Evolutionary conservation across 83 land plant species (phyloP).

Genomic region (Isoetes engelmannii): DNA sequence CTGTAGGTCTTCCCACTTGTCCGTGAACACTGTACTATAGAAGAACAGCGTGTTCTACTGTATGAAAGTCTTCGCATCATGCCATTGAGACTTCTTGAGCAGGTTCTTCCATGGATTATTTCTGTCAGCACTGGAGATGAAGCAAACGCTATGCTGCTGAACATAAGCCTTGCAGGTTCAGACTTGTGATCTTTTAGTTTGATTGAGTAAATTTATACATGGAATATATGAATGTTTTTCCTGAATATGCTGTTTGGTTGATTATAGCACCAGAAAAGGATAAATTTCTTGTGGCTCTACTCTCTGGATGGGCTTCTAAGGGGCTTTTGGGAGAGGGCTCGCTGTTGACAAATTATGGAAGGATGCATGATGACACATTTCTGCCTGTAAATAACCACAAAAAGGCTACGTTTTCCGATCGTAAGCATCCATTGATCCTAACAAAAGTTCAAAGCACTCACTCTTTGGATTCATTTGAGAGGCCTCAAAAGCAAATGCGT

Average conservation of each 20-base stretch:
- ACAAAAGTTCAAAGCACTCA: too few relatives aligned
- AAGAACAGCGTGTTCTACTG: not conserved
- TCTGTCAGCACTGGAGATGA: not conserved
- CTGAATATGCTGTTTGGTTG: not conserved
- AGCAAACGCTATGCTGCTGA: constrained; percentile 7
- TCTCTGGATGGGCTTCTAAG: constrained; percentile 1
- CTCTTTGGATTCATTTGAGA: too few relatives aligned
- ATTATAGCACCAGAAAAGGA: not conserved
- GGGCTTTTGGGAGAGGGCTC: not conserved
- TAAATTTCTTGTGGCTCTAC: not conserved
- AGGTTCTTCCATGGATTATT: constrained; percentile 5
- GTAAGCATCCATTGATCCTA: too few relatives aligned
- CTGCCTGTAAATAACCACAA: too few relatives aligned
- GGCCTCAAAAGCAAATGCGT: too few relatives aligned
- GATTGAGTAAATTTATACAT: not conserved
- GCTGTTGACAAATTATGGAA: too few relatives aligned
- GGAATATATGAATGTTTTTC: not conserved
- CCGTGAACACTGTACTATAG: not conserved
- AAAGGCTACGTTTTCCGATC: too few relatives aligned
- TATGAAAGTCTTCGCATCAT: constrained; percentile 7
- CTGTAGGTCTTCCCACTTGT: constrained; percentile 1
- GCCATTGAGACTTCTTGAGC: not conserved
- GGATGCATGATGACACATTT: too few relatives aligned
- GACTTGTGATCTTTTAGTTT: not conserved
- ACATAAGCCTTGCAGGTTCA: constrained; percentile 11